Evolutionary conservation across 1,284 basidiomycete genomes (phyloP).

Genomic region (Marasmius sp.): DNA sequence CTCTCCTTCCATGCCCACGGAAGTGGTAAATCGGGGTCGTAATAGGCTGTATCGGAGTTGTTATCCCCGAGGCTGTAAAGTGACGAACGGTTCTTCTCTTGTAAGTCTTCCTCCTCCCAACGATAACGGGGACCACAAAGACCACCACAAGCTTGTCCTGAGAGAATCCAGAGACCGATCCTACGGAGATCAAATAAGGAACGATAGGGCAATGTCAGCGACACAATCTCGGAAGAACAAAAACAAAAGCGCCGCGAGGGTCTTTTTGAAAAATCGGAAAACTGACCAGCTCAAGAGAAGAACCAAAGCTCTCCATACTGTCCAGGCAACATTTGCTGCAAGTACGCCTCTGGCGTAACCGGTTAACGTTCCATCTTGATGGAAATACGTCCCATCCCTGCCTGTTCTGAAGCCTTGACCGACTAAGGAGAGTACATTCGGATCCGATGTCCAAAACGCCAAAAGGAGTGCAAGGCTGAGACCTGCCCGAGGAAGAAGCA

Average conservation of each 20-base stretch:
- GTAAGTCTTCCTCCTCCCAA: constrained; percentile 73
- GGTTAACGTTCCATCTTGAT: constrained; percentile 63
- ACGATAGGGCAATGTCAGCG: too few species aligned
- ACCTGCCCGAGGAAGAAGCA: constrained; percentile 79
- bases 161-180: constrained; percentile 73
- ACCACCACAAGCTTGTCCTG: constrained; percentile 72
- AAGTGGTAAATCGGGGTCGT: constrained; percentile 33
- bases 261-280: neutral
- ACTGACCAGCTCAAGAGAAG: constrained; percentile 67
- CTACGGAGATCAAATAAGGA: constrained; percentile 31
- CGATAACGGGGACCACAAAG: constrained; percentile 78
- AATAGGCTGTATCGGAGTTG: constrained; percentile 34
- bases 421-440: constrained; percentile 45
- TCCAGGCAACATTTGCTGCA: constrained; percentile 75
- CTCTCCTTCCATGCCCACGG: constrained; percentile 77
- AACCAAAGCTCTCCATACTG: constrained; percentile 66
- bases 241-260: neutral
- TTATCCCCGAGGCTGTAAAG: constrained; percentile 40
- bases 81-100: constrained; percentile 53
- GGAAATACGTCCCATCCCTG: constrained; percentile 76
- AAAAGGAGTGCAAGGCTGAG: constrained; percentile 70
- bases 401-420: constrained; percentile 42
- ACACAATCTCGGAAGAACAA: constrained; percentile 5
- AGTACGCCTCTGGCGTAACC: constrained; percentile 73
- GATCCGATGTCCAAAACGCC: constrained; percentile 54